Percentiles rank a stretch among this genome's conserved stretches.
Conservation (phyloP, 2,329 filamentous ascomycete species). For the Colletotrichum kahawae region DNA sequence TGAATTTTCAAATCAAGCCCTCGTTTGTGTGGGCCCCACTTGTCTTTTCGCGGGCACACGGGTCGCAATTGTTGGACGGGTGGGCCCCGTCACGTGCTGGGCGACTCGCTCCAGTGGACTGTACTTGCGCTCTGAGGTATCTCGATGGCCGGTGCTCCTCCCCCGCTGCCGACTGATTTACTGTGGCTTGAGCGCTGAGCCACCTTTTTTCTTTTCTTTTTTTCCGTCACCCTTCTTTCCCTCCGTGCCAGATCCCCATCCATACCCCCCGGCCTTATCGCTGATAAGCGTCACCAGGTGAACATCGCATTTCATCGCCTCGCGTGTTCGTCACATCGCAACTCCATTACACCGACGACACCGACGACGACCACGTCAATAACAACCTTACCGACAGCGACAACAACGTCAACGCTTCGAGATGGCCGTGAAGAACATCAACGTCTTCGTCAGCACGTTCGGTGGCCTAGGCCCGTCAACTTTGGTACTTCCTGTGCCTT, state of each 20-base stretch:
- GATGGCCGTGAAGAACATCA: conserved; percentile 68
- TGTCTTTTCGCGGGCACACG: background rate
- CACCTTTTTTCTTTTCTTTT: background rate
- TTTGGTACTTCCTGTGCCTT: conserved; percentile 74
- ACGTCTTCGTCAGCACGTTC: conserved; percentile 86
- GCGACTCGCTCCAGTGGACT: background rate
- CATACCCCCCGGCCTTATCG: background rate
- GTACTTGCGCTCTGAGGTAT: background rate
- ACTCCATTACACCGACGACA: background rate
- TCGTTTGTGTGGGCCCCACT: background rate
- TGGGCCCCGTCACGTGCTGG: background rate
- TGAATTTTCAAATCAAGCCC: conserved; percentile 38
- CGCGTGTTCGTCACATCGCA: background rate
- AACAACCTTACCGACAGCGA: background rate
- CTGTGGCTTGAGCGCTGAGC: background rate
- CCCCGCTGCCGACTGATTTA: background rate
- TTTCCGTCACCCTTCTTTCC: background rate
- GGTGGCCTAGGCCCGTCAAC: conserved; percentile 82
- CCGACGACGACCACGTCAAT: background rate
- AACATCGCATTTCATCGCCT: background rate
- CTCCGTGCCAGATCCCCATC: background rate
- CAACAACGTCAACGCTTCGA: background rate
- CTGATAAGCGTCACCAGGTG: background rate
- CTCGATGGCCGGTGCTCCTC: background rate
- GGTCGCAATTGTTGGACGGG: background rate